These are phyloP conservation scores for Aspergillus chevalieri DNA, from an alignment of 2,329 filamentous ascomycete genomes.

Conservation along the genomic window DNA sequence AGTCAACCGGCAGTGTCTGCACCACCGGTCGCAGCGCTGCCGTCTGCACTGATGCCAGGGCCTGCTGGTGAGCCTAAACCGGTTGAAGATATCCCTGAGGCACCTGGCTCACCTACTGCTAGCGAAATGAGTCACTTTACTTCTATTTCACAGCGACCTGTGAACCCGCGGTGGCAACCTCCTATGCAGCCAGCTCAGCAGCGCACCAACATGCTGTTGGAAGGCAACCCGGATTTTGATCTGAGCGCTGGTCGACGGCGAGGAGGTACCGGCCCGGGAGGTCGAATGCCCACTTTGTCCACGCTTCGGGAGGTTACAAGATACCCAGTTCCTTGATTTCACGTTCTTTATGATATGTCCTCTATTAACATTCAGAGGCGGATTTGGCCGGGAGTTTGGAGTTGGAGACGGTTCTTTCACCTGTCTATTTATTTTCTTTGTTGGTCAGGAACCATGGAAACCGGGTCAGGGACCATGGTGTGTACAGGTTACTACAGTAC, in stretches of 20 bases:
- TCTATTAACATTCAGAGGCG: not conserved
- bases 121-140: slow-evolving; percentile 84
- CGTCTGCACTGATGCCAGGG: slow-evolving; percentile 35
- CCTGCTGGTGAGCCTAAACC: slow-evolving; percentile 33
- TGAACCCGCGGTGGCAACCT: slow-evolving; percentile 78
- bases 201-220: slow-evolving; percentile 66
- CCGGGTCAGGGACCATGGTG: no score
- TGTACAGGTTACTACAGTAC: no score
- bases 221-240: slow-evolving; percentile 80
- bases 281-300: slow-evolving; percentile 22
- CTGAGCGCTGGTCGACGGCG: slow-evolving; percentile 45
- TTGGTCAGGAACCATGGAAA: no score
- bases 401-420: not conserved
- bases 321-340: slow-evolving; percentile 19
- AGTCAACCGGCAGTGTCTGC: slow-evolving; percentile 19
- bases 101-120: slow-evolving; percentile 63
- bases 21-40: slow-evolving; percentile 15
- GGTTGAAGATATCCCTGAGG: slow-evolving; percentile 57
- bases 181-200: slow-evolving; percentile 44
- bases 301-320: slow-evolving; percentile 13
- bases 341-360: not conserved
- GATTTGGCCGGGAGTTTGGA: not conserved
- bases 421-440: not conserved
- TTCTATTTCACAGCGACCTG: slow-evolving; percentile 76
- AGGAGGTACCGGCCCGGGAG: slow-evolving; percentile 13